Evolutionary conservation across 164 flowering plant species (phyloP).

Genomic region (Amborella trichopoda): DNA sequence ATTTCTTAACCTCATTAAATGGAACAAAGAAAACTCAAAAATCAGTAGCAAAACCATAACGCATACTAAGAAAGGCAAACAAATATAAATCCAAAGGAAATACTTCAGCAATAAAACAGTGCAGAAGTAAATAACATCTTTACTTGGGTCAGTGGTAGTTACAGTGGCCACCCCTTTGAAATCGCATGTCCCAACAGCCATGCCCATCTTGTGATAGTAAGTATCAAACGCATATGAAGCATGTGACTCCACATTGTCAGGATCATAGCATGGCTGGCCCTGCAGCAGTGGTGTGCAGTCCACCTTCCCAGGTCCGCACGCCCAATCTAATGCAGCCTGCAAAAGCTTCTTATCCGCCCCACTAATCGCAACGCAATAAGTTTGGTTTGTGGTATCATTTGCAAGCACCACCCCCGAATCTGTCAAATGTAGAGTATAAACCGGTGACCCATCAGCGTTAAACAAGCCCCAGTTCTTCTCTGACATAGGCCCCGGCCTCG

Average conservation of each 20-base stretch:
- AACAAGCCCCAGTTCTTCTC: slow-evolving; percentile 95
- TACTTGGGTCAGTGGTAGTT: slow-evolving; percentile 83
- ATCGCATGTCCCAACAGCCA: slow-evolving; percentile 58
- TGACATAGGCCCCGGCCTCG: slow-evolving; percentile 53
- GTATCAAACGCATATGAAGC: slow-evolving; percentile 77
- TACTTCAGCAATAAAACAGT: background rate
- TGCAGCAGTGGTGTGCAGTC: slow-evolving; percentile 64
- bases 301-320: slow-evolving; percentile 91
- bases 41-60: background rate
- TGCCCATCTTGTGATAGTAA: slow-evolving; percentile 58
- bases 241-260: slow-evolving; percentile 62
- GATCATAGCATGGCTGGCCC: slow-evolving; percentile 76
- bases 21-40: background rate
- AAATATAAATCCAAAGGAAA: background rate
- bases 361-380: slow-evolving; percentile 57
- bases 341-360: slow-evolving; percentile 66
- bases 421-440: slow-evolving; percentile 48
- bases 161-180: slow-evolving; percentile 84
- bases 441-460: slow-evolving; percentile 52
- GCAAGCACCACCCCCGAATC: slow-evolving; percentile 73
- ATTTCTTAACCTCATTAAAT: background rate
- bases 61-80: background rate
- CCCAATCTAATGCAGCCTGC: slow-evolving; percentile 91
- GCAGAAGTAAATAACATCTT: slow-evolving; percentile 4
- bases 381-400: slow-evolving; percentile 82